Conservation (phyloP, 2,329 filamentous ascomycete species). For the Colletotrichum falcatum region DNA sequence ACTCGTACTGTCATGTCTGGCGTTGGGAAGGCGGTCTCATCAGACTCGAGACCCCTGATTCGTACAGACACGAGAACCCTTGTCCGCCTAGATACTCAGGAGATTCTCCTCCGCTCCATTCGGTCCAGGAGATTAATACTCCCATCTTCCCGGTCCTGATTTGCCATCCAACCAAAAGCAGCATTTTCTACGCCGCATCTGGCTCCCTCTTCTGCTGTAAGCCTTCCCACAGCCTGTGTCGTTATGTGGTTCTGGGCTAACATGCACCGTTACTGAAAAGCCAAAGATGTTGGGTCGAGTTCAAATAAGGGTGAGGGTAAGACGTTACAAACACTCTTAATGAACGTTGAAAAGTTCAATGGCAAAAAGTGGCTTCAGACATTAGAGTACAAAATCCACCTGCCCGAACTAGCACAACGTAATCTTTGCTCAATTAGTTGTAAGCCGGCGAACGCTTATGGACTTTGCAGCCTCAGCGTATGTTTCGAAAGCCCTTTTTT, state of each 20-base stretch:
- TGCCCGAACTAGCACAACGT: neutral
- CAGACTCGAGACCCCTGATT: slow-evolving; percentile 1
- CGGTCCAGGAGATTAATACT: neutral
- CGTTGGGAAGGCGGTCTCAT: slow-evolving; percentile 14
- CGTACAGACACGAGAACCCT: too few species aligned
- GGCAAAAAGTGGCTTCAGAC: neutral
- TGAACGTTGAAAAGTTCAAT: slow-evolving; percentile 8
- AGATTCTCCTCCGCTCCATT: too few species aligned
- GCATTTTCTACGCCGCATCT: neutral
- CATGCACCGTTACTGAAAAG: neutral
- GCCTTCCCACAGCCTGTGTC: neutral
- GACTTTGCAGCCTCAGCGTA: neutral
- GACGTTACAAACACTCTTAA: neutral
- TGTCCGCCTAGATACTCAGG: too few species aligned
- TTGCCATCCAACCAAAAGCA: slow-evolving; percentile 12
- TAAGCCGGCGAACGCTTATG: slow-evolving; percentile 5
- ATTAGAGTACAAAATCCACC: neutral
- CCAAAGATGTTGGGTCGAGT: too few species aligned
- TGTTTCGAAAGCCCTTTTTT: too few species aligned
- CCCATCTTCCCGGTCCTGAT: too few species aligned
- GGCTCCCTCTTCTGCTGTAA: neutral
- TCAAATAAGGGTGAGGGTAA: too few species aligned
- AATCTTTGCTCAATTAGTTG: neutral
- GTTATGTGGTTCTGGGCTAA: neutral
- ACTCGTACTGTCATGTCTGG: slow-evolving; percentile 5